These are phyloP conservation scores for Pleurozium schreberi DNA, from an alignment of 225 moss, liverwort and hornwort species.

Conservation along the genomic window DNA sequence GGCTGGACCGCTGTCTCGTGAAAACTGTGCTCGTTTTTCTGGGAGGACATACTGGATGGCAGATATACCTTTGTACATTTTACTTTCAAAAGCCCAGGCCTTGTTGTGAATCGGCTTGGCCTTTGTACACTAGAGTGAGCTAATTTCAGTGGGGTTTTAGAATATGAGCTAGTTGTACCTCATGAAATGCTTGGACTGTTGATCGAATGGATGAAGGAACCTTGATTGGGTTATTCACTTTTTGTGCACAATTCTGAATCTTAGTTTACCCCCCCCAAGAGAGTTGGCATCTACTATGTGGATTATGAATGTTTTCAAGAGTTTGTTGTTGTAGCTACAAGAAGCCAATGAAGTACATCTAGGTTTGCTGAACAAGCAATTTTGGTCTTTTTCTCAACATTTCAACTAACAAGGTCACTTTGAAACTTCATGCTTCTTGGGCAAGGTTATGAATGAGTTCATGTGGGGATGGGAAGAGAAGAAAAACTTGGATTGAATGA, in stretches of 20 bases:
- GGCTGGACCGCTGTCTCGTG: neutral
- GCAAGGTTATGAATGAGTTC: neutral
- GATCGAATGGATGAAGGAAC: neutral
- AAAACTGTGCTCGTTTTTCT: neutral
- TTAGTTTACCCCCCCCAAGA: no score
- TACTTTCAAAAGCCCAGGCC: neutral
- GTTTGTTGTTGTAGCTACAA: neutral
- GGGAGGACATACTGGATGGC: neutral
- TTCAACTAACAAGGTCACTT: neutral
- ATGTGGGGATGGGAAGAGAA: neutral
- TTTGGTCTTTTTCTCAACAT: no score
- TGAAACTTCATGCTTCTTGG: neutral
- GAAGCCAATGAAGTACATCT: rapidly evolving
- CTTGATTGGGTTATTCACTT: neutral
- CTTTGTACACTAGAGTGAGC: neutral
- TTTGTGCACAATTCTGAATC: no score
- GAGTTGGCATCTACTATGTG: neutral
- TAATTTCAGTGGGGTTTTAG: neutral
- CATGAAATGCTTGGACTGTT: neutral
- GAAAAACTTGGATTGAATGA: neutral
- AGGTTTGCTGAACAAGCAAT: neutral
- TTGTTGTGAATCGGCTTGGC: neutral
- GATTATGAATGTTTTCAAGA: neutral
- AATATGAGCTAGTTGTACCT: neutral
- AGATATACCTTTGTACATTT: neutral